These are phyloP conservation scores for Coemansia sp. DNA, from an alignment of 192 early-diverging fungal genomes.

Conservation along the genomic window DNA sequence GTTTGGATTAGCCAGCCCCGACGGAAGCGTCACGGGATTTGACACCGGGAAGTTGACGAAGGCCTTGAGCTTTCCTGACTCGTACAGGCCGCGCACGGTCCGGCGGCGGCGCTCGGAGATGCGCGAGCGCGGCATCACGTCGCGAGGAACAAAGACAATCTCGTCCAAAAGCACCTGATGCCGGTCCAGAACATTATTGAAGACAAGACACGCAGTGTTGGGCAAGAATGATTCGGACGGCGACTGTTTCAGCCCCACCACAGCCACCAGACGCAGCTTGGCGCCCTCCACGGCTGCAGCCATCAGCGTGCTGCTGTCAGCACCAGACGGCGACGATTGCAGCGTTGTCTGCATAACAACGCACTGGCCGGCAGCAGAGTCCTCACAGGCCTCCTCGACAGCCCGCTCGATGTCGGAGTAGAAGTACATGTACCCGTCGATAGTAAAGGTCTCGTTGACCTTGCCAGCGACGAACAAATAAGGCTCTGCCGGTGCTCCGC, in stretches of 20 bases:
- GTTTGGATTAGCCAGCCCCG: conserved; percentile 28
- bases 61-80: conserved; percentile 44
- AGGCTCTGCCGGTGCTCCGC: conserved; percentile 59
- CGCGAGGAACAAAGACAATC: conserved; percentile 62
- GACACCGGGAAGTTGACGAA: conserved; percentile 36
- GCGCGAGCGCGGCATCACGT: conserved; percentile 62
- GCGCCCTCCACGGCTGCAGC: conserved; percentile 6
- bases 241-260: conserved; percentile 31
- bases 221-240: conserved; percentile 44
- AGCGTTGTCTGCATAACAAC: conserved; percentile 43
- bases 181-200: conserved; percentile 68
- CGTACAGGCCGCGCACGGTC: conserved; percentile 42
- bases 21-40: conserved; percentile 24
- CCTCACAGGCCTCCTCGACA: conserved; percentile 65
- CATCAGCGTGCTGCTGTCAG: conserved; percentile 10
- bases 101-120: conserved; percentile 58
- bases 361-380: conserved; percentile 31
- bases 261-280: conserved; percentile 37
- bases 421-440: conserved; percentile 73
- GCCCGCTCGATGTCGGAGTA: conserved; percentile 72
- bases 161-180: conserved; percentile 73
- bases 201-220: conserved; percentile 60
- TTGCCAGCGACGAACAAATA: conserved; percentile 78
- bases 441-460: conserved; percentile 67
- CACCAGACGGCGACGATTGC: conserved; percentile 14